These are phyloP conservation scores for Aristolochia contorta DNA, from an alignment of 164 flowering plant species.

Conservation along the genomic window DNA sequence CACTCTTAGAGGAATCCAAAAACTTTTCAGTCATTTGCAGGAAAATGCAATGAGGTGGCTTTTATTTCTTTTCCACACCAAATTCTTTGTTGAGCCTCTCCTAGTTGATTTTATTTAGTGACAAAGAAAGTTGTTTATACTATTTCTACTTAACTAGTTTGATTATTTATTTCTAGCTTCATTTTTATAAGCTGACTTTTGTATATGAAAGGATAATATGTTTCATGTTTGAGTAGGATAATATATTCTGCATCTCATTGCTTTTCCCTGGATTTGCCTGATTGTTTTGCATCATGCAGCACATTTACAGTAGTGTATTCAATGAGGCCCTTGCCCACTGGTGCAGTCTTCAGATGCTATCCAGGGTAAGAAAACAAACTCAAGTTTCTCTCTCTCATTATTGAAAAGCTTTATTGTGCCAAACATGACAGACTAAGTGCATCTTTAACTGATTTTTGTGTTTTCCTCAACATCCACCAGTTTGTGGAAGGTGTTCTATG, in stretches of 20 bases:
- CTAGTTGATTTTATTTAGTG: too few species aligned
- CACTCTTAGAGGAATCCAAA: too few species aligned
- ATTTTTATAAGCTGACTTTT: not conserved
- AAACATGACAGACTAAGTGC: not conserved
- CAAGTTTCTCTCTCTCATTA: not conserved
- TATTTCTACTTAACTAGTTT: not conserved
- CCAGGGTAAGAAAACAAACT: slow-evolving; percentile 30
- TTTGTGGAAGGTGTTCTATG: slow-evolving; percentile 90
- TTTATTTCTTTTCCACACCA: too few species aligned
- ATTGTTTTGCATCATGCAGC: slow-evolving; percentile 32
- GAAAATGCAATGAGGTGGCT: too few species aligned
- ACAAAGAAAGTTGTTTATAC: too few species aligned
- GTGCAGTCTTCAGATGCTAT: slow-evolving; percentile 92
- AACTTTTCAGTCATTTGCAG: too few species aligned
- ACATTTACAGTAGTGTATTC: slow-evolving; percentile 78
- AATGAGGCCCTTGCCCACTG: slow-evolving; percentile 79
- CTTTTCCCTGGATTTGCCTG: not conserved
- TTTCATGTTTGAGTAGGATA: not conserved
- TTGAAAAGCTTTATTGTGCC: not conserved
- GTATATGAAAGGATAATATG: not conserved
- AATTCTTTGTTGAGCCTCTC: too few species aligned
- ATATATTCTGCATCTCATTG: not conserved
- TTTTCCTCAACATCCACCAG: slow-evolving; percentile 24
- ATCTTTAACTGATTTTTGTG: not conserved
- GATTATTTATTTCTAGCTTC: not conserved